Conservation (phyloP, 1,284 basidiomycete species). For the Abortiporus biennis region DNA sequence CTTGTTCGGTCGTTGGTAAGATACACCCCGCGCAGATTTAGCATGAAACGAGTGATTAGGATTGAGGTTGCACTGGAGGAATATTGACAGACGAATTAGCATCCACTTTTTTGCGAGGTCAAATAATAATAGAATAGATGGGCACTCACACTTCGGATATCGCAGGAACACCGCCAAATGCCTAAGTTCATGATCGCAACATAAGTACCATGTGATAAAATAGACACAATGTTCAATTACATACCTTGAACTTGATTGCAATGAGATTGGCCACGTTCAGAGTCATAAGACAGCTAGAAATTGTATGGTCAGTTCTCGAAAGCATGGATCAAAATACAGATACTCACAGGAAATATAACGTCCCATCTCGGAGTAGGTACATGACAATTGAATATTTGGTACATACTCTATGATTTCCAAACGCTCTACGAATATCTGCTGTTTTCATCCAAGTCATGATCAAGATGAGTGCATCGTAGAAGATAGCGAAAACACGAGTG, state of each 20-base stretch:
- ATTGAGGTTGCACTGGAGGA: conserved; percentile 8
- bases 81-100: neutral
- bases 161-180: neutral
- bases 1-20: neutral
- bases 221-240: neutral
- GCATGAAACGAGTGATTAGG: conserved; percentile 12
- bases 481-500: conserved; percentile 13
- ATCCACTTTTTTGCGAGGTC: no score
- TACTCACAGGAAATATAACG: conserved; percentile 15
- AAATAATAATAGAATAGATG: neutral
- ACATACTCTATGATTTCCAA: neutral
- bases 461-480: conserved; percentile 13
- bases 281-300: conserved; percentile 9
- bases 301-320: no score
- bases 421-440: conserved; percentile 5
- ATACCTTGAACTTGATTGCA: conserved; percentile 9
- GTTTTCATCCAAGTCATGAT: conserved; percentile 17
- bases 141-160: neutral
- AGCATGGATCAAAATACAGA: neutral
- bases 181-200: neutral
- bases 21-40: conserved; percentile 11
- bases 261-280: conserved; percentile 16
- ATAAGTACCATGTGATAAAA: no score
- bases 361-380: conserved; percentile 16
- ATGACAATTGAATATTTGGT: conserved; percentile 3